phyloP scores from a whole-genome alignment of 2,329 filamentous ascomycete genomes.

The Neospermospora avenae region DNA sequence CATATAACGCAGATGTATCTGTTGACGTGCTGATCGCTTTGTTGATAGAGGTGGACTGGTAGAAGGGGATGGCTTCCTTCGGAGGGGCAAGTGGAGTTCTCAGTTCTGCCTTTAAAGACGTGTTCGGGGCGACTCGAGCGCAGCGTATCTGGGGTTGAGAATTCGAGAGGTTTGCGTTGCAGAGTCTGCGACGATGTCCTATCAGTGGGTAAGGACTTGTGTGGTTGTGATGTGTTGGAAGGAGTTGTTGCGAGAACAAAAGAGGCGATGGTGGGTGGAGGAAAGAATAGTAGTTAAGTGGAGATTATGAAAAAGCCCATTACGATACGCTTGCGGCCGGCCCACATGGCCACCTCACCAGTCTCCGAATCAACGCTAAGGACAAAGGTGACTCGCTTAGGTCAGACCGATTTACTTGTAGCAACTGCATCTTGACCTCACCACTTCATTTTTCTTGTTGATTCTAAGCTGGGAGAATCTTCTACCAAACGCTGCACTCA shows the following conservation, averaged over 20 bases:
- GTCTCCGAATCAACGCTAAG: background rate
- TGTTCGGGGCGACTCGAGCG: slow-evolving; percentile 5
- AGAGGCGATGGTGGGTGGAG: slow-evolving; percentile 9
- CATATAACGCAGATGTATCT: slow-evolving; percentile 39
- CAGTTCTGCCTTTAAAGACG: background rate
- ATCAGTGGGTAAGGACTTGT: background rate
- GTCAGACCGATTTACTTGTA: background rate
- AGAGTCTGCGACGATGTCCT: slow-evolving; percentile 3
- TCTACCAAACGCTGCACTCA: too few relatives aligned
- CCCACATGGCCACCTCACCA: background rate
- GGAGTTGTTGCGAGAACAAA: background rate
- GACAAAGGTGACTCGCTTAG: background rate
- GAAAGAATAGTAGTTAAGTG: slow-evolving; percentile 3
- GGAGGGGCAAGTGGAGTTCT: background rate
- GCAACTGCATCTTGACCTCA: background rate
- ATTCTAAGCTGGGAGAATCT: too few relatives aligned
- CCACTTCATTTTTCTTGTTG: background rate
- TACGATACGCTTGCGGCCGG: too few relatives aligned
- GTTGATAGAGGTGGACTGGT: slow-evolving; percentile 24
- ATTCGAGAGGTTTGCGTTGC: background rate
- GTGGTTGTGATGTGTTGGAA: background rate
- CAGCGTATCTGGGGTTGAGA: background rate
- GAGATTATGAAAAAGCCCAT: background rate
- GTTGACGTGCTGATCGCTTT: slow-evolving; percentile 34
- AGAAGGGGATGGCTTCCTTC: slow-evolving; percentile 25